phyloP scores from a whole-genome alignment of 257 asterid species.

The Solanum appendiculatum region DNA sequence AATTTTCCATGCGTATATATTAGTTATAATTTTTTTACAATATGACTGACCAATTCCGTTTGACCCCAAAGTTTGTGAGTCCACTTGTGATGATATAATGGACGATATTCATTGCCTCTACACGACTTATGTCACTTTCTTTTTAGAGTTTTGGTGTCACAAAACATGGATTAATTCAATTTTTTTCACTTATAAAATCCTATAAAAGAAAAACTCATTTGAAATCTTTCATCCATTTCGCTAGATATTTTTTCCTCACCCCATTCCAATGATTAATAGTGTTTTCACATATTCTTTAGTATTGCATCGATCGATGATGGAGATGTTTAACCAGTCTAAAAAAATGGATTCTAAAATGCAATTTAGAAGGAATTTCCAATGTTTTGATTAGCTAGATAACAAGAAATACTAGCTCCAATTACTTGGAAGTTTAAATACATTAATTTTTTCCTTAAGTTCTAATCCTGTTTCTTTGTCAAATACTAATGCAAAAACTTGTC shows the following conservation, averaged over 20 bases:
- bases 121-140: too few relatives aligned
- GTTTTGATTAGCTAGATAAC: background rate
- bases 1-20: too few relatives aligned
- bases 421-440: background rate
- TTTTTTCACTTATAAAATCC: too few relatives aligned
- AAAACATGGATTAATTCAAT: too few relatives aligned
- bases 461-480: slow-evolving; percentile 29
- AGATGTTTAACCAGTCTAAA: background rate
- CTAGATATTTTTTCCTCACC: too few relatives aligned
- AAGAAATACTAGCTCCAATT: background rate
- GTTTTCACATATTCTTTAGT: background rate
- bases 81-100: background rate
- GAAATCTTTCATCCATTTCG: background rate
- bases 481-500: background rate
- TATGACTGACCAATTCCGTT: background rate
- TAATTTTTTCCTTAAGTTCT: slow-evolving; percentile 2
- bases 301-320: accelerated
- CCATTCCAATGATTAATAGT: background rate
- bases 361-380: background rate
- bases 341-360: background rate
- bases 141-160: background rate
- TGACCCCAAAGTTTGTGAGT: background rate
- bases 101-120: too few relatives aligned
- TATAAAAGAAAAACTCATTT: background rate
- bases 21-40: too few relatives aligned